Evolutionary conservation across 345 rosid genomes (phyloP).

Genomic region (Syzygium aromaticum): DNA sequence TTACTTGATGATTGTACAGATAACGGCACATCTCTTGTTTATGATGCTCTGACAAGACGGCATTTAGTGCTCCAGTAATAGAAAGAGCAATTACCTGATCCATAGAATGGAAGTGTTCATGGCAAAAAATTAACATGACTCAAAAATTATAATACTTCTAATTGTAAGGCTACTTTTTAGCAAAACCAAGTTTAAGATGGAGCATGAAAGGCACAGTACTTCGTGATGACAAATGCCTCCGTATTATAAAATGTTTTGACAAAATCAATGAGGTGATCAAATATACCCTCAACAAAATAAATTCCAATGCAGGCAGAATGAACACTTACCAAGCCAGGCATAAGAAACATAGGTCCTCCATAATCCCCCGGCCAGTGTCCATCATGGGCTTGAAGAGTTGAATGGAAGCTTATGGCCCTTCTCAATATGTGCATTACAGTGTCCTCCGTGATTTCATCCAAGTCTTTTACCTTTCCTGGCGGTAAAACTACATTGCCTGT

Average conservation of each 20-base stretch:
- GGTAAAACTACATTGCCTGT: conserved; percentile 26
- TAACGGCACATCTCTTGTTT: conserved; percentile 75
- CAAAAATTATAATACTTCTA: neutral
- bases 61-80: conserved; percentile 77
- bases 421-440: conserved; percentile 44
- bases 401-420: conserved; percentile 66
- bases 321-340: conserved; percentile 78
- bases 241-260: neutral
- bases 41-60: conserved; percentile 69
- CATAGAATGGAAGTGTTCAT: neutral
- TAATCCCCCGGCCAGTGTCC: conserved; percentile 99
- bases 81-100: conserved; percentile 71
- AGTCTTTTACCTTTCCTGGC: conserved; percentile 40
- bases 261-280: neutral
- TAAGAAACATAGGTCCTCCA: conserved; percentile 97
- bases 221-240: neutral
- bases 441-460: conserved; percentile 56
- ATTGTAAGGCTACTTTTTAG: neutral
- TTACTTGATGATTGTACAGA: conserved; percentile 86
- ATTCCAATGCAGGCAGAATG: neutral
- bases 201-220: neutral
- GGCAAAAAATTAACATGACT: neutral
- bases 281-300: neutral
- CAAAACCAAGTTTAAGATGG: neutral
- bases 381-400: conserved; percentile 74